Evolutionary conservation across 176 grass and related monocot species (phyloP).

Genomic region (Oryza meyeriana): DNA sequence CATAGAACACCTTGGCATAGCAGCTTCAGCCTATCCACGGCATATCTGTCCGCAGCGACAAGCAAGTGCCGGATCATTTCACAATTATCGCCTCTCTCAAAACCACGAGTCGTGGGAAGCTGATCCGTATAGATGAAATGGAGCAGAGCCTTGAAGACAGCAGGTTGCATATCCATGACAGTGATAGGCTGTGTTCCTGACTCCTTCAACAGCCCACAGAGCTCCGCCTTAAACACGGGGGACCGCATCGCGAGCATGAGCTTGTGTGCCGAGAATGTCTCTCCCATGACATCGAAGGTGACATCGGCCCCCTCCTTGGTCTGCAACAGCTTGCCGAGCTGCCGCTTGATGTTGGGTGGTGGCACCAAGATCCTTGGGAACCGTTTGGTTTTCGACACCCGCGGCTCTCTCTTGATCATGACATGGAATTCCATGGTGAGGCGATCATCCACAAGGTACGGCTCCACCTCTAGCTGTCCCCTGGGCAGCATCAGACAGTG

Average conservation of each 20-base stretch:
- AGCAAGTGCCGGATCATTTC: conserved; percentile 17
- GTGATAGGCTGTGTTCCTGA: background rate
- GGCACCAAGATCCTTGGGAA: background rate
- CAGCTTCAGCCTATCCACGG: conserved; percentile 1
- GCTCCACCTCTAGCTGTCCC: background rate
- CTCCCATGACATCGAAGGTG: conserved; percentile 13
- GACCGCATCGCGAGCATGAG: conserved; percentile 31
- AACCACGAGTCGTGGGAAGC: background rate
- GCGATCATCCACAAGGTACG: background rate
- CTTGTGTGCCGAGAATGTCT: conserved; percentile 10
- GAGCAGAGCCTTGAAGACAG: conserved; percentile 14
- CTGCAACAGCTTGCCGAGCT: background rate
- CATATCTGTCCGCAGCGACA: conserved; percentile 20
- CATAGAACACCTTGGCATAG: background rate
- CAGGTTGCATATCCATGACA: background rate
- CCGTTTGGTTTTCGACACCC: background rate
- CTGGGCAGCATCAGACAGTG: background rate
- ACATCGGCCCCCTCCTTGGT: conserved; percentile 14
- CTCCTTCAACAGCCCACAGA: conserved; percentile 31
- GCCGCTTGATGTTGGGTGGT: background rate
- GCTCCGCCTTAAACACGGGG: conserved; percentile 29
- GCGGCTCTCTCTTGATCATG: background rate
- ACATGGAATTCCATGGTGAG: background rate
- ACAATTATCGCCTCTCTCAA: background rate
- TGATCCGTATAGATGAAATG: conserved; percentile 30